phyloP scores from a whole-genome alignment of 2,329 filamentous ascomycete genomes.

The Chaetothyriales sp. region DNA sequence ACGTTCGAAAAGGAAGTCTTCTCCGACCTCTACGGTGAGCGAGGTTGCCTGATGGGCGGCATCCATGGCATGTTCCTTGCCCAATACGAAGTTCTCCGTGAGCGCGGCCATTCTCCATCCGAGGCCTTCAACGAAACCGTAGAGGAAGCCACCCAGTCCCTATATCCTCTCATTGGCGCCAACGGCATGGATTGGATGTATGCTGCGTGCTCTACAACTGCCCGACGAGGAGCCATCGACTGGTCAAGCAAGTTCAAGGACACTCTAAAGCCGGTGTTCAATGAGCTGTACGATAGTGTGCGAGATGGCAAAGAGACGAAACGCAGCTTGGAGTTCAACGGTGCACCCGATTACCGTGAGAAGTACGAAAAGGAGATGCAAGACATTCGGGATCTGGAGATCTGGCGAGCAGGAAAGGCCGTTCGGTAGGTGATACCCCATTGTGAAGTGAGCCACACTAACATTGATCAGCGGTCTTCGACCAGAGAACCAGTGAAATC shows the following conservation, averaged over 20 bases:
- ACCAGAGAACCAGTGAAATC: constrained; percentile 57
- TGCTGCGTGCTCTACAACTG: constrained; percentile 97
- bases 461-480: constrained; percentile 49
- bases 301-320: constrained; percentile 84
- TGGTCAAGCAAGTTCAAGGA: constrained; percentile 97
- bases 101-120: constrained; percentile 91
- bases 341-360: constrained; percentile 87
- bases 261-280: constrained; percentile 96
- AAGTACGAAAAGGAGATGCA: constrained; percentile 97
- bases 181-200: constrained; percentile 99
- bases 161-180: constrained; percentile 93
- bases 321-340: constrained; percentile 94
- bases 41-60: constrained; percentile 98
- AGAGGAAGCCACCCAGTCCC: constrained; percentile 94
- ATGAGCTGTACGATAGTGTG: constrained; percentile 89
- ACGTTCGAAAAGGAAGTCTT: constrained; percentile 99
- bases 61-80: constrained; percentile 99
- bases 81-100: constrained; percentile 98
- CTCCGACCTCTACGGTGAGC: constrained; percentile 99
- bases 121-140: constrained; percentile 99
- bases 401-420: constrained; percentile 97
- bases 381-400: constrained; percentile 95
- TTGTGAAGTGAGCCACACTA: constrained; percentile 12
- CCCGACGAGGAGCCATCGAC: constrained; percentile 95
- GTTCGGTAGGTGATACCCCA: constrained; percentile 51